Evolutionary conservation across 352 stramenopile species (phyloP).

Genomic region (Phytophthora boehmeriae): DNA sequence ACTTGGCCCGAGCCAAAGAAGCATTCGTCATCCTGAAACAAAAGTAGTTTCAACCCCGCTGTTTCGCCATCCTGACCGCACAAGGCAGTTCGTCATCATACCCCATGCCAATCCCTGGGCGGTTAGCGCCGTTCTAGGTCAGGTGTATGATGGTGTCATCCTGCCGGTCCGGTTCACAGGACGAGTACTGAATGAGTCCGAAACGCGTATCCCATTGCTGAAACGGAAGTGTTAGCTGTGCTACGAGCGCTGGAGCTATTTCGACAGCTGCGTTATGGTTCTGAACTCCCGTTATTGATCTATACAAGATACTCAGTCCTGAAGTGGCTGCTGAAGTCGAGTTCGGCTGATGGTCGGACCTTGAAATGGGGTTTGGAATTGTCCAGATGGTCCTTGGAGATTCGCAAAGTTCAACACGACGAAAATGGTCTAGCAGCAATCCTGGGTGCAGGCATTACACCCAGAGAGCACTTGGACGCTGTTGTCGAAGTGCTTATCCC

Average conservation of each 20-base stretch:
- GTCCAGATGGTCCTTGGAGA: not conserved
- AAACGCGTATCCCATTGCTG: not conserved
- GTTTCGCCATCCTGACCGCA: constrained; percentile 9
- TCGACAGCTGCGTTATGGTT: too few species aligned
- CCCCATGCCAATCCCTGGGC: constrained; percentile 14
- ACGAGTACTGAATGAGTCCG: not conserved
- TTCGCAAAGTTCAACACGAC: not conserved
- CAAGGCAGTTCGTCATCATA: constrained; percentile 1
- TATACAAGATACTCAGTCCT: not conserved
- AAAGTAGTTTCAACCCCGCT: constrained; percentile 7
- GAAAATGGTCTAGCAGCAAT: not conserved
- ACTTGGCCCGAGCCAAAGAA: not conserved
- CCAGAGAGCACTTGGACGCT: not conserved
- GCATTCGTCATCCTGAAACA: constrained; percentile 12
- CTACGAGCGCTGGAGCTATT: not conserved
- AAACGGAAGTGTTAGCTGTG: not conserved
- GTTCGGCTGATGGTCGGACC: too few species aligned
- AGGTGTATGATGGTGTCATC: not conserved
- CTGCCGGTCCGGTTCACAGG: not conserved
- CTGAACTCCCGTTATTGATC: not conserved
- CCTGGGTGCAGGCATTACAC: not conserved
- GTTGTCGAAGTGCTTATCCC: not conserved
- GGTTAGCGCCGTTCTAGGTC: not conserved
- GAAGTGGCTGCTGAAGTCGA: not conserved
- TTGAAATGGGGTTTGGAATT: not conserved